A percentile compares a stretch with the other conserved stretches of the same genome.
Evolutionary conservation across 2,329 filamentous ascomycete genomes (phyloP).

Genomic region (Stemphylium lycopersici): DNA sequence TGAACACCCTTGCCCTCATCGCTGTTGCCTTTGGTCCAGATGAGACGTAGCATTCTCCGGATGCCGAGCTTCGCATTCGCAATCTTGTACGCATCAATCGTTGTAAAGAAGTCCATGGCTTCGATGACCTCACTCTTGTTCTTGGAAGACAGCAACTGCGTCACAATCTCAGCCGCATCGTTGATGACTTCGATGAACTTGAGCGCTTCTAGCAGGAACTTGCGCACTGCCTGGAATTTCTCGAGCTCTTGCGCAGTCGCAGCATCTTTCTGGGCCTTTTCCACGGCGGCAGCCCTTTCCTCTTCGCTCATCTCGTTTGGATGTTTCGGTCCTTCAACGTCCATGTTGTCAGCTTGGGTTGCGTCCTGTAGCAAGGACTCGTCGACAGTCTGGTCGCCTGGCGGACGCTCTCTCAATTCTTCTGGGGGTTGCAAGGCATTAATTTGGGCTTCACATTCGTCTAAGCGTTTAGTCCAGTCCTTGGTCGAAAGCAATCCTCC

Average conservation of each 20-base stretch:
- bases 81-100: slow-evolving; percentile 94
- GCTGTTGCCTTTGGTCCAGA: slow-evolving; percentile 99
- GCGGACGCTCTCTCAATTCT: slow-evolving; percentile 70
- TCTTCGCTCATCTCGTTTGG: slow-evolving; percentile 76
- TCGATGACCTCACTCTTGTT: slow-evolving; percentile 99
- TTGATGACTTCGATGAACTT: slow-evolving; percentile 93
- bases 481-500: slow-evolving; percentile 77
- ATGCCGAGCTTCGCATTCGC: slow-evolving; percentile 93
- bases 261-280: slow-evolving; percentile 83
- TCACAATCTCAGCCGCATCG: slow-evolving; percentile 77
- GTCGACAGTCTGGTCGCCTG: slow-evolving; percentile 73
- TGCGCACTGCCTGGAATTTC: slow-evolving; percentile 83
- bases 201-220: slow-evolving; percentile 92
- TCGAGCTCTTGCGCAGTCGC: slow-evolving; percentile 87
- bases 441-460: slow-evolving; percentile 82
- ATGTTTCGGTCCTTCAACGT: slow-evolving; percentile 53
- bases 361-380: slow-evolving; percentile 83
- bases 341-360: slow-evolving; percentile 70
- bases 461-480: slow-evolving; percentile 83
- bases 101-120: slow-evolving; percentile 97
- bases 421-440: slow-evolving; percentile 80
- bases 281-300: slow-evolving; percentile 72
- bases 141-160: slow-evolving; percentile 86
- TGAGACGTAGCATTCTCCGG: slow-evolving; percentile 90
- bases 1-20: slow-evolving; percentile 99